These are phyloP conservation scores for Rosa hybrid DNA, from an alignment of 331 rosid genomes.

Conservation along the genomic window DNA sequence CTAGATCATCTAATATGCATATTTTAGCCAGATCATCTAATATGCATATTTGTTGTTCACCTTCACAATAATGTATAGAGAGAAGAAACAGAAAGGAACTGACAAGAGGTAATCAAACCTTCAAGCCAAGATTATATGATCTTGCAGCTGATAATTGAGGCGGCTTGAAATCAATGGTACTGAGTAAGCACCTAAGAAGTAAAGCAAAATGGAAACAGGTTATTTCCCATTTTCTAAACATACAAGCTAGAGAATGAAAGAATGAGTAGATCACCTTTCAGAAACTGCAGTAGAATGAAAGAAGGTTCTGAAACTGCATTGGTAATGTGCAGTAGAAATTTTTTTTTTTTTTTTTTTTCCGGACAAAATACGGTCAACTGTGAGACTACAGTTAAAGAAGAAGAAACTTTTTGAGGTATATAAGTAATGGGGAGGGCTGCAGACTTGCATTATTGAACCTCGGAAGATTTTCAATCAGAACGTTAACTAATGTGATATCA, in stretches of 20 bases:
- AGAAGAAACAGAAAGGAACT: no score
- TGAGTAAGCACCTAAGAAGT: constrained; percentile 44
- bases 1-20: background rate
- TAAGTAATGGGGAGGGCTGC: no score
- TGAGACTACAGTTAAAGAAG: no score
- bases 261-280: constrained; percentile 29
- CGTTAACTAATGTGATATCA: no score
- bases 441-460: no score
- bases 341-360: no score
- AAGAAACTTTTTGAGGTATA: no score
- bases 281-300: background rate
- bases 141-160: constrained; percentile 54
- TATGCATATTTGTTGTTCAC: background rate
- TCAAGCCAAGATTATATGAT: constrained; percentile 42
- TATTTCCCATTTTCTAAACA: background rate
- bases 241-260: constrained; percentile 4
- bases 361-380: no score
- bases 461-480: no score
- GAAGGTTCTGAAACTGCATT: no score
- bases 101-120: constrained; percentile 46
- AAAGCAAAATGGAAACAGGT: constrained; percentile 18
- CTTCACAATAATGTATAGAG: background rate
- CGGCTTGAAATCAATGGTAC: constrained; percentile 36
- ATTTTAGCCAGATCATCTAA: background rate
- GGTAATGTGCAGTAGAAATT: no score